phyloP scores from a whole-genome alignment of 192 early-diverging fungal species.

The Coemansia sp. region DNA sequence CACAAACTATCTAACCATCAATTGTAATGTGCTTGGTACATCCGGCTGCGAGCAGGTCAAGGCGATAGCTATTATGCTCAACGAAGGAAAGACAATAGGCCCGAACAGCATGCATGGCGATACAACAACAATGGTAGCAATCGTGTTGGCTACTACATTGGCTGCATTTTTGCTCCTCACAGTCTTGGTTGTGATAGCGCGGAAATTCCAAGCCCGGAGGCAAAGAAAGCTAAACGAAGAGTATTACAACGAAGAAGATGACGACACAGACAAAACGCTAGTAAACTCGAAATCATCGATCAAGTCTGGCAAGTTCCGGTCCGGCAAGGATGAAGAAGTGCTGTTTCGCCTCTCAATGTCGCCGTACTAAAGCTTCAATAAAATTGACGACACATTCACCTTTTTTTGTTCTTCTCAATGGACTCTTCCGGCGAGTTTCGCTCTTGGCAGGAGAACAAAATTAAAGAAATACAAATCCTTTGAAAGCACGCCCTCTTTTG shows the following conservation, averaged over 20 bases:
- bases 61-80: constrained; percentile 9
- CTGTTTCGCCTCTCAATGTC: constrained; percentile 8
- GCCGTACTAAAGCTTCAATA: background rate
- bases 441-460: background rate
- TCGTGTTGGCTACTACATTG: constrained; percentile 1
- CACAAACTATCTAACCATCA: constrained; percentile 6
- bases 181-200: constrained; percentile 9
- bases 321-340: background rate
- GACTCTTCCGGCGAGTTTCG: background rate
- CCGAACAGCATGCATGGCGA: background rate
- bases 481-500: background rate
- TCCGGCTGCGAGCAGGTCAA: constrained; percentile 14
- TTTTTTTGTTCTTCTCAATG: background rate
- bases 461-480: background rate
- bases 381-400: background rate
- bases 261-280: background rate
- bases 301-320: background rate
- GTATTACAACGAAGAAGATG: background rate
- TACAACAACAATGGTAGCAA: background rate
- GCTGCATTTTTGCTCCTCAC: constrained; percentile 5
- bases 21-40: constrained; percentile 14
- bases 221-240: background rate
- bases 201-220: background rate
- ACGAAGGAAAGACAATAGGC: constrained; percentile 3
- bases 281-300: background rate